Base-by-base conservation (phyloP, 495 filamentous ascomycete species). In the Endocarpon pusillum region DNA sequence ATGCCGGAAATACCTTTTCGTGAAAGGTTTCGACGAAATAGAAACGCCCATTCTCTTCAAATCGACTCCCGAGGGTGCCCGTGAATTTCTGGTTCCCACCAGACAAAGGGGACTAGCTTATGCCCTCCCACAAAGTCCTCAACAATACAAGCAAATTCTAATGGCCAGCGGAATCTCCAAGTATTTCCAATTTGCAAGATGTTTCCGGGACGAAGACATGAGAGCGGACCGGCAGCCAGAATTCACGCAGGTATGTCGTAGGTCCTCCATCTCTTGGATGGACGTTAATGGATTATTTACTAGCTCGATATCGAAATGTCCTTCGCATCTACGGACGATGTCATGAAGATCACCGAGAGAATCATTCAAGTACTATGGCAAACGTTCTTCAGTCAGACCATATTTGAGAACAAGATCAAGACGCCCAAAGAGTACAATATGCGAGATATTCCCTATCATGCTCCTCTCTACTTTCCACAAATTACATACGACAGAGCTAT, bases 71-170 rank as follows among this genome's bases (percentile, higher is more conserved):
- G 89, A 97, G 57, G 89, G 89, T 6, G 91, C 89, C 1, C 61
- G 87, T 19, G 89, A 97, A 53, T 97, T 96, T 41, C 46, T 97
- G n/a, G 85, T 97, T 3, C 89, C 89, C 0, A 91, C 87, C 0
- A 62, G 89, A 15, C 66, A 61, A 14, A 64, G 59, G 19, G 84
- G 82, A 0, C 50, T 75, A 18, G 81, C 79, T 15, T 97, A 96
- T 56, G 89, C 91, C 8, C 55, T 97, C 17, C 85, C 89, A 0
- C 89, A 97, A 47, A 94, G 86, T 38, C 89, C 89, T 5, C 89
- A 97, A 55, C 89, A 97, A 51, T 96, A 94, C 53, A 97, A 97
- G 54, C 89, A 97, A 56, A 87, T 96, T 26, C 66, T 97, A 14
- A 94, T 97, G 85, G 79, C 85, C 6, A 78, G 77, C 46, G 86